Evolutionary conservation across 345 rosid species (phyloP).

Genomic region (Crucihimalaya himalaica): DNA sequence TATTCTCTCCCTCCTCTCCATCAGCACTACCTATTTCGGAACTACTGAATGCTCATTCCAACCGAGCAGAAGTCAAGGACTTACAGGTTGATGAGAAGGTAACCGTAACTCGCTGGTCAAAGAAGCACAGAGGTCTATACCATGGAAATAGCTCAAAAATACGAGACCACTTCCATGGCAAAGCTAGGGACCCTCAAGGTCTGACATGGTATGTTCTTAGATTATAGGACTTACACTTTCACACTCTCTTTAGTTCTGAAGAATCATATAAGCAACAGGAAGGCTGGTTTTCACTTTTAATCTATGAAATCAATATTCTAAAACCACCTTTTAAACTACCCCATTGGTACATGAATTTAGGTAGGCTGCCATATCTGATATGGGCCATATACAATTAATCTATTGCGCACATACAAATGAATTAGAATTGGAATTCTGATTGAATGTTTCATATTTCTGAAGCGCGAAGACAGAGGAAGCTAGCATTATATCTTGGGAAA

Average conservation of each 20-base stretch:
- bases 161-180: slow-evolving; percentile 73
- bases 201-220: slow-evolving; percentile 65
- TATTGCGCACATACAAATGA: not conserved
- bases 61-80: slow-evolving; percentile 68
- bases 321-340: not conserved
- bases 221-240: not conserved
- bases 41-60: slow-evolving; percentile 47
- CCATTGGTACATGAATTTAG: too few species aligned
- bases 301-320: too few species aligned
- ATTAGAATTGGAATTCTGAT: slow-evolving; percentile 7
- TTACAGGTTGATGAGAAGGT: slow-evolving; percentile 91
- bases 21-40: slow-evolving; percentile 58
- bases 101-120: slow-evolving; percentile 85
- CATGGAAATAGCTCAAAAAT: slow-evolving; percentile 57
- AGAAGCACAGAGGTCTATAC: slow-evolving; percentile 59
- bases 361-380: too few species aligned
- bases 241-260: not conserved
- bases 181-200: slow-evolving; percentile 48
- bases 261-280: not conserved
- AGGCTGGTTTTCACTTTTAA: not conserved
- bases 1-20: slow-evolving; percentile 57
- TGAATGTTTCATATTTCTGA: slow-evolving; percentile 24
- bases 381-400: not conserved
- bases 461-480: slow-evolving; percentile 88
- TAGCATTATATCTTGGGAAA: slow-evolving; percentile 93